These are phyloP conservation scores for Byssoonygena ceratinophila DNA, from an alignment of 2,329 filamentous ascomycete genomes.

Conservation along the genomic window DNA sequence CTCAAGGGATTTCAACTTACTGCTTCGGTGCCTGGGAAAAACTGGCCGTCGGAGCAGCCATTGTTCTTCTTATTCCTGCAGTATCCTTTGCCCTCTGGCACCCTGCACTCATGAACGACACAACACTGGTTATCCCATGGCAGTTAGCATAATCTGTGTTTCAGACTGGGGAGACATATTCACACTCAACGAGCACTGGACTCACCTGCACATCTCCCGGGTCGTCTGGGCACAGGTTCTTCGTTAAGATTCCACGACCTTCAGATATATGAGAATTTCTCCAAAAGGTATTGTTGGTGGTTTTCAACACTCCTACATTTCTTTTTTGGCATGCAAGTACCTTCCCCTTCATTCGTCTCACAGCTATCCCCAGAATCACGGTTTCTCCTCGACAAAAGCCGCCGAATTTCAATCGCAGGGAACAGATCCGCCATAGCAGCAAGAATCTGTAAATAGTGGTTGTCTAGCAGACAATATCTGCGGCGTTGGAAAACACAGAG, in stretches of 20 bases:
- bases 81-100: constrained; percentile 3
- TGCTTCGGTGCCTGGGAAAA: constrained; percentile 1
- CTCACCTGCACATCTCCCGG: constrained; percentile 6
- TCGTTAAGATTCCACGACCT: constrained; percentile 6
- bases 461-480: background rate
- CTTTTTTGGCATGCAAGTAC: constrained; percentile 5
- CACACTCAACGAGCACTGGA: background rate
- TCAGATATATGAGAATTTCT: background rate
- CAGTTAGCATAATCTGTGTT: background rate
- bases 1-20: background rate
- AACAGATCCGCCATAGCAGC: background rate
- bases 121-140: constrained; percentile 5
- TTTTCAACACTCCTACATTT: background rate
- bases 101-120: constrained; percentile 4
- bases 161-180: no score
- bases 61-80: constrained; percentile 3
- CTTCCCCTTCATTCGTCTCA: constrained; percentile 1
- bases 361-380: background rate
- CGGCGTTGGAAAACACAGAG: background rate
- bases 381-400: background rate
- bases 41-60: constrained; percentile 4
- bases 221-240: constrained; percentile 1
- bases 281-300: background rate
- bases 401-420: background rate
- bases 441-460: background rate